Evolutionary conservation across 331 rosid genomes (phyloP).

Genomic region (Stylosanthes scabra): DNA sequence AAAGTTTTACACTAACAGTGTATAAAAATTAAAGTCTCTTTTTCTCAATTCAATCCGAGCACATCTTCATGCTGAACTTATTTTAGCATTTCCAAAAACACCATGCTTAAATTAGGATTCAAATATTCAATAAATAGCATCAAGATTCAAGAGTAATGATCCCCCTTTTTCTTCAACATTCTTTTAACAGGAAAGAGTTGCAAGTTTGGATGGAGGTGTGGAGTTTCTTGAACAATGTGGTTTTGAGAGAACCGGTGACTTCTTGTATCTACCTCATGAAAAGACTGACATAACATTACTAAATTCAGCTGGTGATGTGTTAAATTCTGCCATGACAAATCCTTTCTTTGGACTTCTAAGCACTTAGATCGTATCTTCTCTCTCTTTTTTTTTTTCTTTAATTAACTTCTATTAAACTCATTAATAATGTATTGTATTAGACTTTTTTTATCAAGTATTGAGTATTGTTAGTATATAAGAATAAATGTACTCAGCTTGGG

Average conservation of each 20-base stretch:
- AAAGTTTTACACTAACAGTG: no score
- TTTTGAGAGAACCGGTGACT: slow-evolving; percentile 65
- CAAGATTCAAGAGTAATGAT: slow-evolving; percentile 4
- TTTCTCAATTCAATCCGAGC: no score
- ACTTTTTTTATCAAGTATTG: background rate
- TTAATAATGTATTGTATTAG: no score
- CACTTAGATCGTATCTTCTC: slow-evolving; percentile 7
- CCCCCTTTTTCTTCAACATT: background rate
- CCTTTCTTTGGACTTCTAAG: slow-evolving; percentile 89
- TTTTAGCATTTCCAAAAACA: no score
- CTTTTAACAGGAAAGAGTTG: slow-evolving; percentile 82
- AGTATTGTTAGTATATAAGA: background rate
- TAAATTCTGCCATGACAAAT: slow-evolving; percentile 75
- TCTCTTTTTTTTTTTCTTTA: no score
- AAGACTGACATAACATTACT: slow-evolving; percentile 54
- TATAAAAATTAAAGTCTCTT: no score
- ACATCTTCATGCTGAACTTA: no score
- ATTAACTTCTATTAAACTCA: no score
- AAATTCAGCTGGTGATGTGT: slow-evolving; percentile 61
- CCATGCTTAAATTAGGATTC: background rate
- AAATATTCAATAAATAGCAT: background rate
- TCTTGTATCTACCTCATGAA: slow-evolving; percentile 68
- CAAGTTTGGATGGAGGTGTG: slow-evolving; percentile 66
- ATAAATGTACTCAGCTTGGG: slow-evolving; percentile 11
- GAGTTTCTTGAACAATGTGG: slow-evolving; percentile 94